Evolutionary conservation across 345 rosid genomes (phyloP).

Genomic region (Dipteronia sinensis): DNA sequence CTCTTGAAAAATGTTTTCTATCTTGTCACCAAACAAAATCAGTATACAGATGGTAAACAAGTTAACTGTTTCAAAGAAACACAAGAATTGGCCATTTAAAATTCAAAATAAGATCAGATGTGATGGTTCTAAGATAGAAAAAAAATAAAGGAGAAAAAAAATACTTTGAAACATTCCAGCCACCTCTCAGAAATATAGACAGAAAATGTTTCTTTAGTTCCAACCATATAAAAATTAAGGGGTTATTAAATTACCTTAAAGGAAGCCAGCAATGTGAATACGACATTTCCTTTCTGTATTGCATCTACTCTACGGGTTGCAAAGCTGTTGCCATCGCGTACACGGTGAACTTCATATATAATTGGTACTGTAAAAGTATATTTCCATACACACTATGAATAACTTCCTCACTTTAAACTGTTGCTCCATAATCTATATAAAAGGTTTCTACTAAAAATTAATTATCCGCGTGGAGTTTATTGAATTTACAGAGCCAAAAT

Average conservation of each 20-base stretch:
- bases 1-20: background rate
- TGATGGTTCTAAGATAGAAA: background rate
- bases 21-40: background rate
- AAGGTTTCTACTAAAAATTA: background rate
- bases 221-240: conserved; percentile 14
- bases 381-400: conserved; percentile 4
- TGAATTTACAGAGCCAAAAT: background rate
- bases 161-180: too few species aligned
- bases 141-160: too few species aligned
- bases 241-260: conserved; percentile 64
- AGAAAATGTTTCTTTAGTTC: background rate
- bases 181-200: too few species aligned
- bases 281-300: conserved; percentile 76
- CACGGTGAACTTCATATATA: conserved; percentile 69
- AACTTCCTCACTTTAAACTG: conserved; percentile 1
- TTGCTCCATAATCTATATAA: background rate
- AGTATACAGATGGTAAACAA: background rate
- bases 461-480: background rate
- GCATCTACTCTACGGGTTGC: conserved; percentile 95
- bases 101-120: background rate
- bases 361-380: conserved; percentile 69
- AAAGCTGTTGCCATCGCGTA: conserved; percentile 93
- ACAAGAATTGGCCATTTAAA: background rate
- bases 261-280: conserved; percentile 84
- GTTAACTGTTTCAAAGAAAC: background rate